Base-by-base conservation (phyloP, 495 filamentous ascomycete genomes). In the Neurospora sublineolata region DNA sequence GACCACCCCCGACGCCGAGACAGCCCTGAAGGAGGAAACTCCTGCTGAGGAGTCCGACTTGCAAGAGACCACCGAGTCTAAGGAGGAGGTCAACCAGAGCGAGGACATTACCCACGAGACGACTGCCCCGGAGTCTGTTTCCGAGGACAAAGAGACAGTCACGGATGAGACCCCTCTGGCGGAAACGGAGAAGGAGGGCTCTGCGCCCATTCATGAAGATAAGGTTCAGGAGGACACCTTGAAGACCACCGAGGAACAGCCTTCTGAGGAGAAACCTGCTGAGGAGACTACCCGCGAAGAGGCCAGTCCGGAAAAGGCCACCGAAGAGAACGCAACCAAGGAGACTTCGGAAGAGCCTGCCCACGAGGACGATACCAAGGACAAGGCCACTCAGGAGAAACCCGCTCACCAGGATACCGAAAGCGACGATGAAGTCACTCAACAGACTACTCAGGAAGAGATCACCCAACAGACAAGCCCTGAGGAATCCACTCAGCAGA, bases 11-110 rank as follows among this genome's bases (percentile, higher is more conserved):
- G n/a, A 71, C 27, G 42, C 2, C 38, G 23, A 33, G 69, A 14
- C 67, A 69, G 36, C n/a, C 69, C 44, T 69, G 30, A 44, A 52
- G 69, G 41, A 70, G 69, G 69, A 69, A 64, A 42, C 68, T 27
- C 18, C 39, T 52, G 16, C 68, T 4, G 30, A 20, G 33, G 39
- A 42, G 9, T 18, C 69, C 38, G 46, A 70, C 36, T 44, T 67
- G 58, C 20, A 52, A 52, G 44, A 60, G 69, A 71, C 11, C 30
- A 60, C 33, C 20, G 33, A 40, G 14, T 37, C 46, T 12, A 38
- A 72, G 33, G 67, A 42, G 23, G 23, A 71, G 70, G 70, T 36
- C 58, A n/a, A 18, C 46, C 6, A 40, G 16, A 36, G 70, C 30
- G 18, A 37, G 27, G 27, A 58, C 20, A 14, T 27, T 27, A 9